Evolutionary conservation across 1,139 yeast genomes (phyloP).

Genomic region (Diutina mesorugosa): DNA sequence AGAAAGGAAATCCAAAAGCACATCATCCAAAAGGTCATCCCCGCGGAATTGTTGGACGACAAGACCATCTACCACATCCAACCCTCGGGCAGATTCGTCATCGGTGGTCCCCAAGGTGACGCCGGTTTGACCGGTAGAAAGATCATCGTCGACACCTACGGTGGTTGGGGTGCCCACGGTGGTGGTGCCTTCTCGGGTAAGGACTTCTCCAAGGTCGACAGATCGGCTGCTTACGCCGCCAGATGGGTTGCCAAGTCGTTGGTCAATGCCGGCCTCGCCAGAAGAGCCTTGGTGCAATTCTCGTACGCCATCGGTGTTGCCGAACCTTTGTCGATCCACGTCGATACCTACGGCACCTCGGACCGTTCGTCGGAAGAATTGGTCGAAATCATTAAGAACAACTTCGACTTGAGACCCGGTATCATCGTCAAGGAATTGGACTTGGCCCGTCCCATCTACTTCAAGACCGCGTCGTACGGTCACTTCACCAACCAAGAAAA

Average conservation of each 20-base stretch:
- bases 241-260: conserved; percentile 99
- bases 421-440: conserved; percentile 92
- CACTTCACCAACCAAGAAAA: conserved; percentile 98
- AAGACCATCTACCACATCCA: conserved; percentile 96
- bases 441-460: conserved; percentile 97
- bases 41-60: conserved; percentile 81
- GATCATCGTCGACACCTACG: conserved; percentile 98
- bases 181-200: conserved; percentile 99
- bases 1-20: conserved; percentile 67
- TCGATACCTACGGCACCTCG: conserved; percentile 97
- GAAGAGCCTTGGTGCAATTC: conserved; percentile 96
- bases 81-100: conserved; percentile 99
- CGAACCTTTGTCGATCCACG: conserved; percentile 95
- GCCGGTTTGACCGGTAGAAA: conserved; percentile 99
- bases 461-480: conserved; percentile 98
- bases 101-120: conserved; percentile 99
- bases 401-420: conserved; percentile 99
- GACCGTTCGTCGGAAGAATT: conserved; percentile 79
- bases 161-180: conserved; percentile 99
- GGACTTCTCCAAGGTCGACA: conserved; percentile 99
- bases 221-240: conserved; percentile 99
- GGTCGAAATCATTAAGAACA: conserved; percentile 79
- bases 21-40: conserved; percentile 84
- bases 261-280: conserved; percentile 87
- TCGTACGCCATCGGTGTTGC: conserved; percentile 99